phyloP scores from a whole-genome alignment of 2,329 filamentous ascomycete genomes.

The Penicillium sclerotiorum region DNA sequence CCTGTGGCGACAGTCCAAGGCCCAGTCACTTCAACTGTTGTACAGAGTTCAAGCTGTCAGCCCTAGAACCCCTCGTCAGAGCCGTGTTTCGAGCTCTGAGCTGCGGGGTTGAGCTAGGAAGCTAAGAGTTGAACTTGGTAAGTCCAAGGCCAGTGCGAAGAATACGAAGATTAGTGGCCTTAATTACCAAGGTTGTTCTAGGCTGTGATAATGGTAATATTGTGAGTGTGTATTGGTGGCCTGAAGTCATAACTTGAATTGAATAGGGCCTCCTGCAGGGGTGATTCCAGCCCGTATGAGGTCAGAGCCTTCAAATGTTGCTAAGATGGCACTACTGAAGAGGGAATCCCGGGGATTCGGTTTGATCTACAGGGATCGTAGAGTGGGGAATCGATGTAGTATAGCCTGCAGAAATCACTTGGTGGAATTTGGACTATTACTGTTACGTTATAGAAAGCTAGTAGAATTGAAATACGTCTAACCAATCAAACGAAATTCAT shows the following conservation, averaged over 20 bases:
- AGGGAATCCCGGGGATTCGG: not conserved
- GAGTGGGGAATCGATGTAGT: not conserved
- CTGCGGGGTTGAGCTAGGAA: not conserved
- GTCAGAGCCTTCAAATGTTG: no score
- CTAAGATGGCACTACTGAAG: no score
- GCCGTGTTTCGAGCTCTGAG: not conserved
- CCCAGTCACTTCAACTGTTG: not conserved
- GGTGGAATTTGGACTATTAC: not conserved
- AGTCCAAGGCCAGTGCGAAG: no score
- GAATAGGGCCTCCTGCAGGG: not conserved
- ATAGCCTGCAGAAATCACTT: not conserved
- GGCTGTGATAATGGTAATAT: no score
- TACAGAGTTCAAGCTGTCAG: not conserved
- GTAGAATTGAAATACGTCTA: not conserved
- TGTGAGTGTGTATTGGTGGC: not conserved
- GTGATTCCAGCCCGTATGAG: not conserved
- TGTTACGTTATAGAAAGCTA: no score
- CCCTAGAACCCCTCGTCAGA: not conserved
- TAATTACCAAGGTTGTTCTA: no score
- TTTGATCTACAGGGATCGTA: conserved; percentile 2
- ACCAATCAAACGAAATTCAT: not conserved
- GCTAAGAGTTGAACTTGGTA: not conserved
- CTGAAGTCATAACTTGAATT: not conserved
- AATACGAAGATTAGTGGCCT: no score
- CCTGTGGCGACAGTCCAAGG: not conserved